Conservation (phyloP, 495 filamentous ascomycete species). For the Penicillium chermesinum region DNA sequence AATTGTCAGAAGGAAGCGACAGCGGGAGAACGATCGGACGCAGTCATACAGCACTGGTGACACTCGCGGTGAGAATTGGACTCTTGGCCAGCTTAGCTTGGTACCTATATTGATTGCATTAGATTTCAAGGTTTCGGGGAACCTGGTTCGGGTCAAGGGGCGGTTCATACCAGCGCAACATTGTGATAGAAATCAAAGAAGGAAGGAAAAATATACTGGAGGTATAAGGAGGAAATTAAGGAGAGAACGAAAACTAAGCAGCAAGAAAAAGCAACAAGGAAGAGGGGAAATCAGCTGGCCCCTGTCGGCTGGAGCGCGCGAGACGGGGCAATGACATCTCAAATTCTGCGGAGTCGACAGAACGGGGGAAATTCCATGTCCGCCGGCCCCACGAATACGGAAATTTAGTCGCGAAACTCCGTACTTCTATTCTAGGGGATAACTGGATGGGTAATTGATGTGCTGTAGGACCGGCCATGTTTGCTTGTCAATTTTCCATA, state of each 20-base stretch:
- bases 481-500: too few species aligned
- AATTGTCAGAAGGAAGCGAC: not conserved
- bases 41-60: conserved; percentile 67
- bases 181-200: conserved; percentile 13
- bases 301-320: too few species aligned
- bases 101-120: conserved; percentile 58
- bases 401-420: not conserved
- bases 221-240: conserved; percentile 1
- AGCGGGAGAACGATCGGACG: conserved; percentile 14
- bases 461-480: too few species aligned
- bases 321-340: conserved; percentile 17
- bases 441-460: too few species aligned
- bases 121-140: not conserved
- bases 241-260: not conserved
- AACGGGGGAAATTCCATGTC: conserved; percentile 1
- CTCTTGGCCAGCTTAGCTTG: conserved; percentile 72
- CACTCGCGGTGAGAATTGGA: conserved; percentile 81
- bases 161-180: conserved; percentile 42
- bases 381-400: conserved; percentile 3
- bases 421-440: too few species aligned
- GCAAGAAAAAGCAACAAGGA: not conserved
- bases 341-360: conserved; percentile 26
- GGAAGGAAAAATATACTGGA: conserved; percentile 1
- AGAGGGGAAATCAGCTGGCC: not conserved
- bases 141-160: not conserved